These are phyloP conservation scores for Thermothielavioides terrestris DNA, from an alignment of 495 filamentous ascomycete genomes.

Conservation along the genomic window DNA sequence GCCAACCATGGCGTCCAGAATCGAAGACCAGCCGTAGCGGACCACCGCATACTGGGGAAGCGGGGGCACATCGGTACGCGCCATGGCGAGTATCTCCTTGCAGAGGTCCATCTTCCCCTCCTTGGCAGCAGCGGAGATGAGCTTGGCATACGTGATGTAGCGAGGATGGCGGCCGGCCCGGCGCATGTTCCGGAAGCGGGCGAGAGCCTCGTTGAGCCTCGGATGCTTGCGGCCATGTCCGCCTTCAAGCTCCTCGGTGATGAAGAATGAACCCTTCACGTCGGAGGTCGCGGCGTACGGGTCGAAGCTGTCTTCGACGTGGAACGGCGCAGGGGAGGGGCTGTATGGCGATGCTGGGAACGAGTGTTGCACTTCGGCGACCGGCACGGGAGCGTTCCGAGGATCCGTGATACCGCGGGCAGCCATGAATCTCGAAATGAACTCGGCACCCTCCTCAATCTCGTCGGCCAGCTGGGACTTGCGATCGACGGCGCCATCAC, in stretches of 20 bases:
- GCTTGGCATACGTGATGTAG: constrained; percentile 91
- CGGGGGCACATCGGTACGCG: constrained; percentile 75
- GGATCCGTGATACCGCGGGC: constrained; percentile 38
- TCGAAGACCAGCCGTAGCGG: constrained; percentile 87
- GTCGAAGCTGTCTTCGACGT: constrained; percentile 71
- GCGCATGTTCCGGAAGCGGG: constrained; percentile 83
- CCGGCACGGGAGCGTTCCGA: constrained; percentile 30
- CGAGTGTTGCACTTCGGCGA: constrained; percentile 19
- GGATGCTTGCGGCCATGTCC: constrained; percentile 57
- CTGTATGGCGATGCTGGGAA: constrained; percentile 30
- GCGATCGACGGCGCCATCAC: constrained; percentile 40
- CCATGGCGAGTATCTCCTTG: constrained; percentile 79
- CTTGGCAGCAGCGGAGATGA: constrained; percentile 84
- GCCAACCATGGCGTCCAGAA: constrained; percentile 92
- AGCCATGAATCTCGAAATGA: constrained; percentile 72
- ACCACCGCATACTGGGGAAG: constrained; percentile 73
- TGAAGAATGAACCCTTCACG: constrained; percentile 81
- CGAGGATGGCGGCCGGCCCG: constrained; percentile 83
- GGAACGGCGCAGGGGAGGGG: constrained; percentile 30
- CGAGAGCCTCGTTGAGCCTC: constrained; percentile 71
- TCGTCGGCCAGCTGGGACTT: constrained; percentile 57
- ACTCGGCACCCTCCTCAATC: constrained; percentile 79
- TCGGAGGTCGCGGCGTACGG: constrained; percentile 85
- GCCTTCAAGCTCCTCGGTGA: constrained; percentile 77
- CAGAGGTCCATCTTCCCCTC: constrained; percentile 68